Conservation (phyloP, 1,139 yeast species). For the Blastobotrys elegans region DNA sequence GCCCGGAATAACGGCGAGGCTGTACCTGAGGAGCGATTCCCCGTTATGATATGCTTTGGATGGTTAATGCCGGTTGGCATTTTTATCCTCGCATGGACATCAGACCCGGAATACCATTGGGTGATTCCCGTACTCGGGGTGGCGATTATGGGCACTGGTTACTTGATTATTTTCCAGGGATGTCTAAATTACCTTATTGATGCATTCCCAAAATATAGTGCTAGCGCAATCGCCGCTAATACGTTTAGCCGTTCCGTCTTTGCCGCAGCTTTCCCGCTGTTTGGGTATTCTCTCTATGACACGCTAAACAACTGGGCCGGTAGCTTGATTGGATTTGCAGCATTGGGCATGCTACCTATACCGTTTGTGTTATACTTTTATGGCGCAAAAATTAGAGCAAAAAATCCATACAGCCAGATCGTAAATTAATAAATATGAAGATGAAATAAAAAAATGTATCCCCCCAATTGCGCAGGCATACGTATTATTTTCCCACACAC, state of each 20-base stretch:
- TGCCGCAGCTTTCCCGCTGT: constrained; percentile 76
- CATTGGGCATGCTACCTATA: constrained; percentile 56
- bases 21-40: constrained; percentile 58
- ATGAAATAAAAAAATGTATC: too few species aligned
- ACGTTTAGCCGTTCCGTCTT: constrained; percentile 61
- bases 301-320: constrained; percentile 63
- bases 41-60: constrained; percentile 43
- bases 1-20: constrained; percentile 35
- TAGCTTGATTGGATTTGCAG: constrained; percentile 50
- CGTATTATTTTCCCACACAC: too few species aligned
- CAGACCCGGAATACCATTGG: constrained; percentile 58
- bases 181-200: constrained; percentile 58
- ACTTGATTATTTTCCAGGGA: constrained; percentile 54
- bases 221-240: constrained; percentile 79
- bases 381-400: constrained; percentile 54
- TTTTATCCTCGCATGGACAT: constrained; percentile 75
- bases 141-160: constrained; percentile 56
- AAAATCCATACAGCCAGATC: constrained; percentile 42
- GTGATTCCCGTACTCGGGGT: constrained; percentile 66
- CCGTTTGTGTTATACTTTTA: constrained; percentile 56
- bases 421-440: constrained; percentile 16
- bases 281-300: constrained; percentile 54
- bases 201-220: constrained; percentile 58
- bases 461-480: too few species aligned
- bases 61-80: constrained; percentile 60